A percentile compares a stretch with the other conserved stretches of the same genome.
Evolutionary conservation across 306 rosid species (phyloP).

Genomic region (Fragaria ananassa): DNA sequence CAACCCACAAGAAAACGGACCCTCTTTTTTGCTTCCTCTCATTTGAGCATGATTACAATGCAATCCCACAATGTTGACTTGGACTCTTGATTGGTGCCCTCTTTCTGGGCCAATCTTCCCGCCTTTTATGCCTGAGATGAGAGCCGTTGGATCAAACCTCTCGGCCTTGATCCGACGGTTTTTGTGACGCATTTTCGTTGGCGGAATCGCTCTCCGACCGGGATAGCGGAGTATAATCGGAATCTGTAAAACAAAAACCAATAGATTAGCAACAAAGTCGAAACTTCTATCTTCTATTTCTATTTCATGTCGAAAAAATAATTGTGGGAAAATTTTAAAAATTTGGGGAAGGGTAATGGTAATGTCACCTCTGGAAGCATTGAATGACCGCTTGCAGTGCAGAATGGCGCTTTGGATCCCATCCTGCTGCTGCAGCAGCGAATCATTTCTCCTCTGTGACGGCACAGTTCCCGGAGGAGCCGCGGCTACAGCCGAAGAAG

Average conservation of each 20-base stretch:
- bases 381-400: constrained; percentile 94
- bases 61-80: constrained; percentile 2
- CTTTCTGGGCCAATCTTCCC: constrained; percentile 8
- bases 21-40: background rate
- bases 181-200: constrained; percentile 43
- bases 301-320: too few relatives aligned
- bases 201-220: constrained; percentile 57
- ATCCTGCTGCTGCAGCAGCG: constrained; percentile 89
- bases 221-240: constrained; percentile 51
- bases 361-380: constrained; percentile 61
- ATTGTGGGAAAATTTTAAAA: background rate
- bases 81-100: background rate
- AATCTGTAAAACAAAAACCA: constrained; percentile 28
- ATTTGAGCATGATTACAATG: constrained; percentile 2
- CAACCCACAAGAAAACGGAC: constrained; percentile 15
- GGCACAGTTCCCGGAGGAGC: constrained; percentile 43
- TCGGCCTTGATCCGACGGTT: constrained; percentile 32
- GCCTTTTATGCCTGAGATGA: constrained; percentile 11
- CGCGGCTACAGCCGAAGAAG: constrained; percentile 79
- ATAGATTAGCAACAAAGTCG: too few relatives aligned
- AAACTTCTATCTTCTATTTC: too few relatives aligned
- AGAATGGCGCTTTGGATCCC: constrained; percentile 95
- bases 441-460: constrained; percentile 73
- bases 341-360: background rate
- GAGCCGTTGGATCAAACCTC: constrained; percentile 27